These are phyloP conservation scores for Leishmania martiniquensis DNA, from an alignment of 208 protist genomes.

Conservation along the genomic window DNA sequence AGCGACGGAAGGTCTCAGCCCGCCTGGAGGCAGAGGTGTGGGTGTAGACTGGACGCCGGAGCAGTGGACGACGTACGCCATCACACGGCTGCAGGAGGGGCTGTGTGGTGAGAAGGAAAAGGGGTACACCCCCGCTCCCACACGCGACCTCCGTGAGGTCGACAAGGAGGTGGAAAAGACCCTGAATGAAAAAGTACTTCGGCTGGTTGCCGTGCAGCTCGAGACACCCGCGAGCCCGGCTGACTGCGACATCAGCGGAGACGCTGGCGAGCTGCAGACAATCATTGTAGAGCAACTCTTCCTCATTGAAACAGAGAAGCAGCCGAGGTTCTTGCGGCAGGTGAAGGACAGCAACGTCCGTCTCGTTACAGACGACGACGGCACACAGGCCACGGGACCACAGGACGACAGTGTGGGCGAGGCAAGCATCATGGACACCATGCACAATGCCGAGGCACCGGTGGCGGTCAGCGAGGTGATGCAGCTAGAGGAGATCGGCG, in stretches of 20 bases:
- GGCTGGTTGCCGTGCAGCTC: constrained; percentile 60
- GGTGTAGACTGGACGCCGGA: constrained; percentile 11
- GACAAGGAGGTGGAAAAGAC: constrained; percentile 81
- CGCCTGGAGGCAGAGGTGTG: background rate
- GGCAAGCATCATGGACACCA: constrained; percentile 14
- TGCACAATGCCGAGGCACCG: constrained; percentile 15
- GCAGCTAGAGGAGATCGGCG: constrained; percentile 28
- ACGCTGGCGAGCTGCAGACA: constrained; percentile 70
- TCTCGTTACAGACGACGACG: constrained; percentile 64
- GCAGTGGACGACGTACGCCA: constrained; percentile 32
- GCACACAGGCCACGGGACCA: background rate
- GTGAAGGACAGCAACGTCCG: constrained; percentile 84
- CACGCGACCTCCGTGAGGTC: constrained; percentile 47
- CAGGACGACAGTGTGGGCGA: constrained; percentile 18
- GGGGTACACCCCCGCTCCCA: background rate
- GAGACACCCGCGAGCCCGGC: constrained; percentile 49
- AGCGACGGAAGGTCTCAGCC: background rate
- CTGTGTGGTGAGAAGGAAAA: constrained; percentile 6
- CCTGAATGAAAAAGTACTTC: constrained; percentile 56
- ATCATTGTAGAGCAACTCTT: constrained; percentile 89
- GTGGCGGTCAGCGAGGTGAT: constrained; percentile 22
- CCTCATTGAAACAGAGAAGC: constrained; percentile 63
- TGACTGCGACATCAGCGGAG: constrained; percentile 81
- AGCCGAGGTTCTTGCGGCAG: constrained; percentile 76
- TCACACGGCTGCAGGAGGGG: constrained; percentile 27